Percentiles rank a stretch among this genome's conserved stretches.
phyloP scores from a whole-genome alignment of 371 early-diverging fungal species.

The Circinella minor region DNA sequence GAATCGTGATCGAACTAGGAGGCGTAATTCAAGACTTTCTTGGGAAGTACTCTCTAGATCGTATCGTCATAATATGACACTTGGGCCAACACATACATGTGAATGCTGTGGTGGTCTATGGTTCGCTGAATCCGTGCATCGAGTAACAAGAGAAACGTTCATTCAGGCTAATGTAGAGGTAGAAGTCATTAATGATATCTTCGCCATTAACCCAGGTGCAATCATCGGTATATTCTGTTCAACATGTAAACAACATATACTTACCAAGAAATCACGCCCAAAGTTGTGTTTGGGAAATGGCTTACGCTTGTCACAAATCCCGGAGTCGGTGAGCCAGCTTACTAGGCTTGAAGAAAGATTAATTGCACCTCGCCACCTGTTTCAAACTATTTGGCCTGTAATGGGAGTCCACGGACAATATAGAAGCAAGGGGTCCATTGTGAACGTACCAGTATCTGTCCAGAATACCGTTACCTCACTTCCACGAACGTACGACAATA shows the following conservation, averaged over 20 bases:
- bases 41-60: too few relatives aligned
- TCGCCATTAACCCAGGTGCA: not conserved
- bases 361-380: constrained; percentile 6
- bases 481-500: not conserved
- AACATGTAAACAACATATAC: not conserved
- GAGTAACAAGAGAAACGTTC: not conserved
- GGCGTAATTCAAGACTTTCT: not conserved
- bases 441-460: constrained; percentile 12
- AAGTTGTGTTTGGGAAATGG: constrained; percentile 1
- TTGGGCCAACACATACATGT: not conserved
- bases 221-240: not conserved
- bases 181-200: not conserved
- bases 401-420: constrained; percentile 11
- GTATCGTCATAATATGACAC: too few relatives aligned
- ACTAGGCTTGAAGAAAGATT: constrained; percentile 15
- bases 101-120: not conserved
- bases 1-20: too few relatives aligned
- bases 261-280: not conserved
- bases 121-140: not conserved
- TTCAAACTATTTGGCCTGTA: constrained; percentile 11
- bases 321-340: not conserved
- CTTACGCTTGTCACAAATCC: not conserved
- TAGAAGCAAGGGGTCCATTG: not conserved
- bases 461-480: constrained; percentile 5
- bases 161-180: not conserved